phyloP scores from a whole-genome alignment of 371 early-diverging fungal species.

The Mortierella sp. region DNA sequence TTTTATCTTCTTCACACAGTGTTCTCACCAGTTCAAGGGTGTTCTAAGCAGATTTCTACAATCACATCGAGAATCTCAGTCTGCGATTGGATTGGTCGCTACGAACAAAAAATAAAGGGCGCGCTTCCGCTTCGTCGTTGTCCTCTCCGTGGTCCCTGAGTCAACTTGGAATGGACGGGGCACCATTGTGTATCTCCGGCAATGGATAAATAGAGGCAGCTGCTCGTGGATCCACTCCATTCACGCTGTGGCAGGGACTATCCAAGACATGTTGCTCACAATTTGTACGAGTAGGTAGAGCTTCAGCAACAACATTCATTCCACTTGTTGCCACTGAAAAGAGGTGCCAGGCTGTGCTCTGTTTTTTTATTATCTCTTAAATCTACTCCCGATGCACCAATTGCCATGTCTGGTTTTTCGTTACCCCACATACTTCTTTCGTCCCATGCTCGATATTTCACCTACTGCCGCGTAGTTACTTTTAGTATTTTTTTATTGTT shows the following conservation, averaged over 20 bases:
- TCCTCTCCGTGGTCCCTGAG: background rate
- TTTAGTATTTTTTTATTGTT: background rate
- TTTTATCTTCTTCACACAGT: too few relatives aligned
- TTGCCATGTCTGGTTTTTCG: background rate
- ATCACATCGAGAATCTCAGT: background rate
- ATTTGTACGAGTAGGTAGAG: background rate
- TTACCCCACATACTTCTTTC: background rate
- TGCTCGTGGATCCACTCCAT: too few relatives aligned
- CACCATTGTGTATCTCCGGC: too few relatives aligned
- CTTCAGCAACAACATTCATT: background rate
- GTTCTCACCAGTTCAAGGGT: too few relatives aligned
- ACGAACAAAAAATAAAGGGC: too few relatives aligned
- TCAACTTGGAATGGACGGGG: background rate
- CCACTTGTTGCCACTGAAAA: background rate
- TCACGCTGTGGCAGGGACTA: background rate
- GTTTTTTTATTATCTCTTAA: background rate
- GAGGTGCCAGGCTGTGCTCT: background rate
- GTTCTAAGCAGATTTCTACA: background rate
- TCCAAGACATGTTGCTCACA: conserved; percentile 1
- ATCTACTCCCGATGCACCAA: background rate
- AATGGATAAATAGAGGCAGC: too few relatives aligned
- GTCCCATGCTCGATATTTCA: background rate
- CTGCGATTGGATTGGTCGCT: background rate
- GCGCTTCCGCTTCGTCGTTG: background rate
- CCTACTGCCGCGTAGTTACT: too few relatives aligned